Evolutionary conservation across 148 eudicot species (phyloP), one percentile per base, ranked within the genome.

Genomic region (Selenicereus undatus): DNA sequence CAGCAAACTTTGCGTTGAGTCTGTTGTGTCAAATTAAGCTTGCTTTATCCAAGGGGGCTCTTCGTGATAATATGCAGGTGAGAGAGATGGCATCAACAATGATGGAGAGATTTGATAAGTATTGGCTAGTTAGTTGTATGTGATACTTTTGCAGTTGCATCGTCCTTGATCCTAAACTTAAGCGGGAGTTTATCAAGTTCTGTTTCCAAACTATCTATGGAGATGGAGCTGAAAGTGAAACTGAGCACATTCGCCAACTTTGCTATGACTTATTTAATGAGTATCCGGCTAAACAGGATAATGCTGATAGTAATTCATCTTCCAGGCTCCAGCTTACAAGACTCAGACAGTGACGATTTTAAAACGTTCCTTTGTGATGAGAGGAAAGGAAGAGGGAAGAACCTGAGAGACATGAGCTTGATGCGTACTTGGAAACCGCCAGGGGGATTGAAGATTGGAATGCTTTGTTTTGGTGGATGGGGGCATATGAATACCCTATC

Each of bases 101-200:
- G 86, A 6, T 64, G 9, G 78, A 60, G 39, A 36, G 39, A 36
- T 36, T 36, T 2, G 39, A 36, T 36, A 36, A 36, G 39, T 36
- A 36, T 36, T 81, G 83, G 78, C 21, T n/a, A n/a, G n/a, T n/a
- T 36, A 24, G 30, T 45, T 9, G 54, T 45, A 11, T 51, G 68
- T 48, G 74, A 56, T 60, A 21, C 71, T 8, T 68, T 77, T 54
- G 83, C 75, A n/a, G 42, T 81, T 17, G 81, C 78, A 12, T 42
- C 62, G 73, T 81, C 43, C 68, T 84, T 27, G 84, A 84, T 66
- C 79, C 74, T 65, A 65, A 79, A 35, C 56, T 16, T 13, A 81
- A 84, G 32, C 20, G 81, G 45, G 12, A 35, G 32, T 3, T 32
- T n/a, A 50, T 81, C 8, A 68, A 78, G 22, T 42, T 18, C 35